phyloP scores from a whole-genome alignment of 352 stramenopile genomes.

The Halophytophthora polymorphica region DNA sequence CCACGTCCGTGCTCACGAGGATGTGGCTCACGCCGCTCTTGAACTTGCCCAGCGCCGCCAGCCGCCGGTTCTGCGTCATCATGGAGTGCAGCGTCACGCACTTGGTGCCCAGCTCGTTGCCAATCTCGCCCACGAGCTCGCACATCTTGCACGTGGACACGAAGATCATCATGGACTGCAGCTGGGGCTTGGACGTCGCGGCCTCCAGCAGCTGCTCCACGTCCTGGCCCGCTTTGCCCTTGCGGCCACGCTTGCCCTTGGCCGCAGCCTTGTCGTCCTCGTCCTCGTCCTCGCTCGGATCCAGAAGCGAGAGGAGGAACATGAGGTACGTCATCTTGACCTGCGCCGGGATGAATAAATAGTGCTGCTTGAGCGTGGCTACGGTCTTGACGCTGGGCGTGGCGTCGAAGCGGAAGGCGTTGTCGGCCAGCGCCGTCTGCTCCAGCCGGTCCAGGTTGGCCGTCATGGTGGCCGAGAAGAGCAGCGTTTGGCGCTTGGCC shows the following conservation, averaged over 20 bases:
- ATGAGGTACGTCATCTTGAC: constrained; percentile 97
- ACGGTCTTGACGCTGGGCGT: constrained; percentile 88
- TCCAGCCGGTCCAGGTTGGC: constrained; percentile 87
- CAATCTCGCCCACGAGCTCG: constrained; percentile 93
- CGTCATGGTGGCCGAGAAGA: constrained; percentile 98
- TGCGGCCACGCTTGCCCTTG: constrained; percentile 14
- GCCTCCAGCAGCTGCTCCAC: constrained; percentile 21
- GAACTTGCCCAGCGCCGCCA: constrained; percentile 96
- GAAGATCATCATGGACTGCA: constrained; percentile 95
- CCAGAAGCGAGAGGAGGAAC: constrained; percentile 73
- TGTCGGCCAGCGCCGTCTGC: constrained; percentile 55
- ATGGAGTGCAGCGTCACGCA: constrained; percentile 96
- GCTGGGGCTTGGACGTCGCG: constrained; percentile 25
- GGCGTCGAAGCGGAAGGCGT: constrained; percentile 69
- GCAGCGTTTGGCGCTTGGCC: constrained; percentile 90
- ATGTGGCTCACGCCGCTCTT: constrained; percentile 92
- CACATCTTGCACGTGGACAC: constrained; percentile 95
- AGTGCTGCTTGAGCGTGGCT: constrained; percentile 93
- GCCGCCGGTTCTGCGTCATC: constrained; percentile 92
- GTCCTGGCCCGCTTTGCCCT: constrained; percentile 35
- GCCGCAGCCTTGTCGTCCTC: constrained; percentile 35
- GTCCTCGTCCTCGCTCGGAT: constrained; percentile 59
- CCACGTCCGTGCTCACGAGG: constrained; percentile 97
- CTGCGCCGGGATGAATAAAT: constrained; percentile 96
- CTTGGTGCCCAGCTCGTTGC: constrained; percentile 89